phyloP scores from a whole-genome alignment of 345 rosid genomes.

The Populus nigra region DNA sequence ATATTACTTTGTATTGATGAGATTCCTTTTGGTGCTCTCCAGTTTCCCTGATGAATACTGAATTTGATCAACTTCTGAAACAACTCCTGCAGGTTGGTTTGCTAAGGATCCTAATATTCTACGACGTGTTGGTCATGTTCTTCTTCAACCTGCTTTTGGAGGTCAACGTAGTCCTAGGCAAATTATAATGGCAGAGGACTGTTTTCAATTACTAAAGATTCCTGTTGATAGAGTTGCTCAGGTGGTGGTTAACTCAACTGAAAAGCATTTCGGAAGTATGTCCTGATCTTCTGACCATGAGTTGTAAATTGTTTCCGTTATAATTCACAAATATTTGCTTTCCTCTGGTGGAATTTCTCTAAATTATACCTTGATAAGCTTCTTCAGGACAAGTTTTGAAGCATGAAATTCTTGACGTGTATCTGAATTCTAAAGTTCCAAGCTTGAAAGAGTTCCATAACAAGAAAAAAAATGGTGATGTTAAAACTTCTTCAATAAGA shows the following conservation, averaged over 20 bases:
- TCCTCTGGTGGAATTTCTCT: not conserved
- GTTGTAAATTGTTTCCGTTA: not conserved
- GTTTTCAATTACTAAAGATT: constrained; percentile 67
- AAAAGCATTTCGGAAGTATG: constrained; percentile 94
- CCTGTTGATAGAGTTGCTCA: constrained; percentile 62
- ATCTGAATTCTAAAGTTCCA: constrained; percentile 63
- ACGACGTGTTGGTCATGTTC: constrained; percentile 77
- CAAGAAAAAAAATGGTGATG: constrained; percentile 48
- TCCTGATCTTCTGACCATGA: constrained; percentile 9
- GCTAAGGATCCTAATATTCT: constrained; percentile 80
- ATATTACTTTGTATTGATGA: not conserved
- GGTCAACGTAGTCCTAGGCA: constrained; percentile 78
- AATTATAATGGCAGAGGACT: constrained; percentile 88
- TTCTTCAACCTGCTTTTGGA: constrained; percentile 85
- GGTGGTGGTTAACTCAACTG: constrained; percentile 74
- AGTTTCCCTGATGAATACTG: not conserved
- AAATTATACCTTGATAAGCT: constrained; percentile 9
- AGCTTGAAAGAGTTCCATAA: constrained; percentile 68
- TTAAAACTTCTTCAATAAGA: constrained; percentile 45
- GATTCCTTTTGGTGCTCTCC: not conserved
- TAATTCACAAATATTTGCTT: not conserved
- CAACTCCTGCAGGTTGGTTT: constrained; percentile 70
- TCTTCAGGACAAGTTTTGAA: constrained; percentile 73
- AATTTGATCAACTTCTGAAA: constrained; percentile 13
- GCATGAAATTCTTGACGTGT: constrained; percentile 63